These are phyloP conservation scores for Penicillium fimorum DNA, from an alignment of 495 filamentous ascomycete genomes.

Conservation along the genomic window DNA sequence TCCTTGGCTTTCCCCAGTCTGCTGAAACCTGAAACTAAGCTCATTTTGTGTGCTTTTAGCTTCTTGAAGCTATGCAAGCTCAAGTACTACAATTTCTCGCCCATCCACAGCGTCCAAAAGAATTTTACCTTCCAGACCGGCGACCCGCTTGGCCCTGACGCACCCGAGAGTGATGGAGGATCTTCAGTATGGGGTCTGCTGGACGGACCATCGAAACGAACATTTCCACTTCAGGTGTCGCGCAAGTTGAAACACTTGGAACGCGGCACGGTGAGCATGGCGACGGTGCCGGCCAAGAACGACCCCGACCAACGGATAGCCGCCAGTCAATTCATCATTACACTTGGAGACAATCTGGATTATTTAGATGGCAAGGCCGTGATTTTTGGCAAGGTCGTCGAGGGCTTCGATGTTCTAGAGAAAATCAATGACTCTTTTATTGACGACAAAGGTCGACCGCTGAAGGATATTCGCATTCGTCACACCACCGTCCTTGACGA, in stretches of 20 bases:
- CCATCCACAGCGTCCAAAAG: slow-evolving; percentile 82
- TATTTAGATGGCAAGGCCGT: slow-evolving; percentile 86
- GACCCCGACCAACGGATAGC: slow-evolving; percentile 80
- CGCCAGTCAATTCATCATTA: slow-evolving; percentile 88
- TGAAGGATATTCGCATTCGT: slow-evolving; percentile 89
- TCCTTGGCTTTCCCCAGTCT: slow-evolving; percentile 26
- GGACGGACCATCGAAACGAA: slow-evolving; percentile 66
- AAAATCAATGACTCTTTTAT: slow-evolving; percentile 89
- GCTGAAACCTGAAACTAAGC: slow-evolving; percentile 56
- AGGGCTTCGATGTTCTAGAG: slow-evolving; percentile 88
- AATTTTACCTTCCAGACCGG: slow-evolving; percentile 94
- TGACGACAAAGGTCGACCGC: slow-evolving; percentile 76
- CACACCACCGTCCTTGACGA: slow-evolving; percentile 90
- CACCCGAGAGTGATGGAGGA: slow-evolving; percentile 81
- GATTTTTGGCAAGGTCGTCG: slow-evolving; percentile 92
- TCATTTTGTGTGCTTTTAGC: slow-evolving; percentile 50
- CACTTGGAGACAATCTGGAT: slow-evolving; percentile 80
- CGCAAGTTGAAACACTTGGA: slow-evolving; percentile 82
- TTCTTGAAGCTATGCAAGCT: slow-evolving; percentile 97
- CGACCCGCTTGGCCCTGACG: slow-evolving; percentile 83
- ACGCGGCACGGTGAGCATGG: slow-evolving; percentile 91
- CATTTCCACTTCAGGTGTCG: slow-evolving; percentile 80
- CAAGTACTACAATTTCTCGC: slow-evolving; percentile 97
- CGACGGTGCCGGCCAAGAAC: slow-evolving; percentile 70
- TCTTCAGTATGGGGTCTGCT: slow-evolving; percentile 87